Evolutionary conservation across 2,329 filamentous ascomycete species (phyloP).

Genomic region (Magnaporthiopsis incrustans): DNA sequence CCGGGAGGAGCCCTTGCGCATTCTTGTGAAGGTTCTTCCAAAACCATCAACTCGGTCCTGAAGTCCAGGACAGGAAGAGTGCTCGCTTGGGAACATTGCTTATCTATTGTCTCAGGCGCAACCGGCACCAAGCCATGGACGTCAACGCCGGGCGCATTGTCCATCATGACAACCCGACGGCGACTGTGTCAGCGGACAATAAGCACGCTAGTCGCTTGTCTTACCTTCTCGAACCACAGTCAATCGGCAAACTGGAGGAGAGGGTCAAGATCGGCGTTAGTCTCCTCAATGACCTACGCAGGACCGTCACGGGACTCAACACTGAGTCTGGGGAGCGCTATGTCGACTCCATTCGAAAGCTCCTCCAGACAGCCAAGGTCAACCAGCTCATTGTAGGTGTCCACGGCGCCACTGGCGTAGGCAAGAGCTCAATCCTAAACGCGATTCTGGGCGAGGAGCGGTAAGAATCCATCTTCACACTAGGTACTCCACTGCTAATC

Average conservation of each 20-base stretch:
- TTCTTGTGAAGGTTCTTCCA: background rate
- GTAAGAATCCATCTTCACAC: slow-evolving; percentile 16
- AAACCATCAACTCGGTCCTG: background rate
- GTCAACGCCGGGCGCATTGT: background rate
- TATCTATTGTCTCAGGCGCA: background rate
- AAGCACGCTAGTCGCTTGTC: background rate
- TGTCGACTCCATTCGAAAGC: slow-evolving; percentile 14
- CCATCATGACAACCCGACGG: background rate
- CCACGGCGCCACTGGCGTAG: slow-evolving; percentile 52
- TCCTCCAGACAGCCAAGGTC: slow-evolving; percentile 24
- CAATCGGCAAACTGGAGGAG: background rate
- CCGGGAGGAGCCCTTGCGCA: background rate
- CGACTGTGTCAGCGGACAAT: background rate
- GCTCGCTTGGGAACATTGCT: background rate
- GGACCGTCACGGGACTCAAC: slow-evolving; percentile 15
- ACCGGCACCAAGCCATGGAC: background rate
- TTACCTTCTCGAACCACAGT: background rate
- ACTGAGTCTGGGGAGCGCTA: background rate
- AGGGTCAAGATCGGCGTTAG: slow-evolving; percentile 10
- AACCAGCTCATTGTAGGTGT: slow-evolving; percentile 45
- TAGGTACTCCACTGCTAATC: no score
- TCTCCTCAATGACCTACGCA: slow-evolving; percentile 17
- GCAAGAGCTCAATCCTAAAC: slow-evolving; percentile 57
- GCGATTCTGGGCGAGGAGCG: slow-evolving; percentile 53
- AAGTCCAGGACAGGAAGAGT: background rate